These are phyloP conservation scores for Betula pendula DNA, from an alignment of 306 rosid genomes.

Conservation along the genomic window DNA sequence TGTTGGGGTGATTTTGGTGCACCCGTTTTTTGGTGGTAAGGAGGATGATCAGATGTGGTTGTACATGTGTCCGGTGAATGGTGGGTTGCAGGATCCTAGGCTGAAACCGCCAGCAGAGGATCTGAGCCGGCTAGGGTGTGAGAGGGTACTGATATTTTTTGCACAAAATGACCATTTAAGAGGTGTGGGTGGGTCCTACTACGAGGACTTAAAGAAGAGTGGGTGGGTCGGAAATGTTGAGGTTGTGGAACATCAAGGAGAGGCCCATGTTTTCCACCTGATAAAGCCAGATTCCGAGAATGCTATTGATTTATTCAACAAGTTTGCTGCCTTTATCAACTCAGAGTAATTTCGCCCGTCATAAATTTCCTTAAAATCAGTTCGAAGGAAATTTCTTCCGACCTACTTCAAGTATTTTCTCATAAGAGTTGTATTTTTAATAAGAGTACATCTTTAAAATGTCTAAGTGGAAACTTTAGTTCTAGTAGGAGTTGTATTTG, in stretches of 20 bases:
- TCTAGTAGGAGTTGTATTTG: no score
- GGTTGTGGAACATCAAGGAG: slow-evolving; percentile 31
- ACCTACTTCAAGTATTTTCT: no score
- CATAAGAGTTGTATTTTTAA: no score
- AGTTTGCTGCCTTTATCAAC: no score
- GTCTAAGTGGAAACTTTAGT: no score
- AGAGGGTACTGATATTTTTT: slow-evolving; percentile 38
- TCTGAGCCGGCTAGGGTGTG: slow-evolving; percentile 38
- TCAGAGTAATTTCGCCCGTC: no score
- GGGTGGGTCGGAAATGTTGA: slow-evolving; percentile 53
- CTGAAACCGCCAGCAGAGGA: slow-evolving; percentile 49
- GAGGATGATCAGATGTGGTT: slow-evolving; percentile 45
- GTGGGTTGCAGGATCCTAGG: slow-evolving; percentile 40
- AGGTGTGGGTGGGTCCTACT: slow-evolving; percentile 30
- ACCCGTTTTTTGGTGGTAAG: slow-evolving; percentile 47
- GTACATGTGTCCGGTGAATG: slow-evolving; percentile 42
- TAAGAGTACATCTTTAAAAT: no score
- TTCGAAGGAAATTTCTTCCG: no score
- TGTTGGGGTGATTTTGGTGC: slow-evolving; percentile 35
- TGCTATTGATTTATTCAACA: no score
- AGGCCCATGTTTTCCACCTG: no score
- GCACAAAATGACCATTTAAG: slow-evolving; percentile 55
- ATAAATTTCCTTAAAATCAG: no score
- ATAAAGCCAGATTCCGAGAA: no score
- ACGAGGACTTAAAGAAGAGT: slow-evolving; percentile 41